These are phyloP conservation scores for Didymella sp. DNA, from an alignment of 2,329 filamentous ascomycete species.

Conservation along the genomic window DNA sequence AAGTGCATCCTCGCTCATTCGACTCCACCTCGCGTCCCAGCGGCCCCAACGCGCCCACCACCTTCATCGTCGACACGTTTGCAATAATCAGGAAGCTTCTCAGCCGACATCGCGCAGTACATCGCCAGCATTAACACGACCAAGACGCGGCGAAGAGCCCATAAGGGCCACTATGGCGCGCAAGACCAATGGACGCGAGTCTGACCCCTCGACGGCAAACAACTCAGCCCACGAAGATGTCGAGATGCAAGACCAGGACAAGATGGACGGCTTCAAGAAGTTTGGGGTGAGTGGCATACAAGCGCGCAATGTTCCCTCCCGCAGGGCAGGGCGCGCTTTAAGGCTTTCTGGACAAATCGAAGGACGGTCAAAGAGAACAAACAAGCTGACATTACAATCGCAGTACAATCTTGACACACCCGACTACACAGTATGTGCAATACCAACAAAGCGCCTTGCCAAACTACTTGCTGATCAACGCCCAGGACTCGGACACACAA, in stretches of 20 bases:
- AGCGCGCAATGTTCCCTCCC: slow-evolving; percentile 14
- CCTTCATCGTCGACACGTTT: slow-evolving; percentile 25
- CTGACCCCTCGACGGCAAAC: slow-evolving; percentile 48
- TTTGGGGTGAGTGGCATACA: slow-evolving; percentile 39
- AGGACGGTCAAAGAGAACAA: slow-evolving; percentile 7
- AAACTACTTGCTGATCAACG: slow-evolving; percentile 28
- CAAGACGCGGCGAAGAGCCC: slow-evolving; percentile 41
- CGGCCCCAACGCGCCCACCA: slow-evolving; percentile 30
- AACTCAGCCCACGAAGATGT: slow-evolving; percentile 49
- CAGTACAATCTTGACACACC: slow-evolving; percentile 65
- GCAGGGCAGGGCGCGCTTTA: slow-evolving; percentile 1
- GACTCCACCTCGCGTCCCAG: slow-evolving; percentile 14
- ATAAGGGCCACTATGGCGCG: slow-evolving; percentile 50
- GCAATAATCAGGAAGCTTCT: slow-evolving; percentile 10
- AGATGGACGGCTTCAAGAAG: slow-evolving; percentile 45
- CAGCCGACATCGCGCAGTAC: slow-evolving; percentile 12
- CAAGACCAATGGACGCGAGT: slow-evolving; percentile 45
- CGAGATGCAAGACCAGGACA: slow-evolving; percentile 48
- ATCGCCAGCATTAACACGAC: slow-evolving; percentile 19
- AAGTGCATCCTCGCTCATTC: slow-evolving; percentile 18
- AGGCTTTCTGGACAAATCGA: slow-evolving; percentile 8
- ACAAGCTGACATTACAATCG: slow-evolving; percentile 34
- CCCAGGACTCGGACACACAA: slow-evolving; percentile 69
- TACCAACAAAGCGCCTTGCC: background rate
- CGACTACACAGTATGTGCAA: slow-evolving; percentile 62